Percentiles rank a stretch among this genome's conserved stretches.
Evolutionary conservation across 208 protist species (phyloP).

Genomic region (Acanthamoeba castellanii): DNA sequence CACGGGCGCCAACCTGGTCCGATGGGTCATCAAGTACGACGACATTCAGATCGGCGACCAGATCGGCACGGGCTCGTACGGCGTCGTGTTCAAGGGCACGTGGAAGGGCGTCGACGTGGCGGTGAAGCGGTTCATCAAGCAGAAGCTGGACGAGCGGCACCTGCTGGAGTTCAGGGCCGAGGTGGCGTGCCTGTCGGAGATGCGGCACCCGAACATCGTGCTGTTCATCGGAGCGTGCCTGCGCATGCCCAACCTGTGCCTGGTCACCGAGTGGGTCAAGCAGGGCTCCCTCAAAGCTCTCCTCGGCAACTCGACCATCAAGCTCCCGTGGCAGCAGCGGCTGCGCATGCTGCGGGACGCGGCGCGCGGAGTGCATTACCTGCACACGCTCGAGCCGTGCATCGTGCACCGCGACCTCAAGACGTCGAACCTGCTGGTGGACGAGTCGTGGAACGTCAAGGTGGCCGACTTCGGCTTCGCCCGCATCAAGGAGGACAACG

Average conservation of each 20-base stretch:
- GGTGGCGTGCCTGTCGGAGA: constrained; percentile 17
- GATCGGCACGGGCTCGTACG: constrained; percentile 60
- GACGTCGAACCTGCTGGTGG: constrained; percentile 59
- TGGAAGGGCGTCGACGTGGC: constrained; percentile 69
- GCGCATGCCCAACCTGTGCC: constrained; percentile 30
- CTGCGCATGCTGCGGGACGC: constrained; percentile 24
- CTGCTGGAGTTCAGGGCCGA: constrained; percentile 53
- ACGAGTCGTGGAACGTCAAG: constrained; percentile 55
- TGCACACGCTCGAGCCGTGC: constrained; percentile 34
- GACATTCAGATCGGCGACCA: constrained; percentile 33
- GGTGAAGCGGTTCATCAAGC: constrained; percentile 68
- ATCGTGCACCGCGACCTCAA: constrained; percentile 64
- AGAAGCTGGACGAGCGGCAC: constrained; percentile 47
- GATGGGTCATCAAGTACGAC: constrained; percentile 42
- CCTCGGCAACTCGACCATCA: not conserved
- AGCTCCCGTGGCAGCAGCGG: constrained; percentile 17
- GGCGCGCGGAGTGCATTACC: constrained; percentile 26
- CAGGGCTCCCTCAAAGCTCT: constrained; percentile 40
- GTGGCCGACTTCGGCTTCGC: constrained; percentile 60
- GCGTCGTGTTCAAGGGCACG: constrained; percentile 50
- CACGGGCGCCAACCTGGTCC: constrained; percentile 9
- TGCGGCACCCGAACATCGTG: constrained; percentile 67
- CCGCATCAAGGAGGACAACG: constrained; percentile 41
- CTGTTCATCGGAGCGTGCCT: constrained; percentile 55
- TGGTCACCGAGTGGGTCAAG: constrained; percentile 52